Conservation (phyloP, 1,284 basidiomycete species). For the Irpex rosettiformis region DNA sequence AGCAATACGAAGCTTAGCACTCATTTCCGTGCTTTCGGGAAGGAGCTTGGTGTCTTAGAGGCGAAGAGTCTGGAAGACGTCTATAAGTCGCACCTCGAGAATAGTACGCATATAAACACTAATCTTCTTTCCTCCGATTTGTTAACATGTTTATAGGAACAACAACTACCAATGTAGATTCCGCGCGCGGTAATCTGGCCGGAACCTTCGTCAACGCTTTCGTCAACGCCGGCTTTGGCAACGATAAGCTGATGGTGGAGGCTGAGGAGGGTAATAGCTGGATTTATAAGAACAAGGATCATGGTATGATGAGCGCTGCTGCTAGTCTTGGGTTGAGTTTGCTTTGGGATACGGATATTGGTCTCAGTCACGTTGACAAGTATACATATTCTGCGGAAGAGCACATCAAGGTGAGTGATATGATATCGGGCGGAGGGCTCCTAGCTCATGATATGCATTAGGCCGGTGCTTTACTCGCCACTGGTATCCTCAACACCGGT, state of each 20-base stretch:
- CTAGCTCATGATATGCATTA: conserved; percentile 23
- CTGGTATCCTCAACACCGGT: conserved; percentile 88
- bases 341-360: conserved; percentile 96
- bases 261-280: conserved; percentile 96
- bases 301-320: conserved; percentile 95
- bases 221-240: conserved; percentile 98
- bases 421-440: neutral
- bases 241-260: conserved; percentile 97
- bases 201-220: conserved; percentile 99
- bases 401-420: conserved; percentile 75
- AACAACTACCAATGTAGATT: conserved; percentile 78
- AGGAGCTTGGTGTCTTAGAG: conserved; percentile 90
- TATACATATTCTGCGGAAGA: conserved; percentile 97
- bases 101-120: conserved; percentile 46
- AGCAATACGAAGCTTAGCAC: conserved; percentile 82
- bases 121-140: neutral
- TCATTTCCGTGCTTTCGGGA: conserved; percentile 91
- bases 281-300: conserved; percentile 99
- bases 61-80: conserved; percentile 94
- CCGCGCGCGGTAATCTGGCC: conserved; percentile 92
- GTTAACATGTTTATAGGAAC: conserved; percentile 41
- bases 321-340: conserved; percentile 92
- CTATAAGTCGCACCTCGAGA: conserved; percentile 96
- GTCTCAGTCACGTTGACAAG: conserved; percentile 94
- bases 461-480: conserved; percentile 94